A percentile compares a stretch with the other conserved stretches of the same genome.
Conservation (phyloP, 495 filamentous ascomycete species). For the Podospora conica region DNA sequence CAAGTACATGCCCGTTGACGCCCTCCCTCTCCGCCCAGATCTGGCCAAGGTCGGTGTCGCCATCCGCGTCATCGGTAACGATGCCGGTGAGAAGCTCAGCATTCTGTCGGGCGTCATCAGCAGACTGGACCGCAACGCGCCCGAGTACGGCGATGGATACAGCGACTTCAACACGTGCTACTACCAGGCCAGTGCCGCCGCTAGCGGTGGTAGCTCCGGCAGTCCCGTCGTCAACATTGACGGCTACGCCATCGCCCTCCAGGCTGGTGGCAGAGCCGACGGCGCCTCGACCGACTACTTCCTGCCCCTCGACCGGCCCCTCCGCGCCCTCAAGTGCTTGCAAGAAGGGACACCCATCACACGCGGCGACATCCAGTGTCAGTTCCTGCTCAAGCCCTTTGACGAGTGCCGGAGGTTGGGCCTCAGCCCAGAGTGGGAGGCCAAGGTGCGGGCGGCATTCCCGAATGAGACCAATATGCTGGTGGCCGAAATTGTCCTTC, state of each 20-base stretch:
- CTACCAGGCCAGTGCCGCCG: conserved; percentile 94
- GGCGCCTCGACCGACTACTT: conserved; percentile 98
- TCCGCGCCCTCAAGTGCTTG: conserved; percentile 81
- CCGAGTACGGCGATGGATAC: conserved; percentile 97
- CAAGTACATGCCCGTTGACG: conserved; percentile 87
- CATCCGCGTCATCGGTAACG: conserved; percentile 96
- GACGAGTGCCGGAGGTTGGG: conserved; percentile 94
- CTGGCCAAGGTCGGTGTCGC: conserved; percentile 83
- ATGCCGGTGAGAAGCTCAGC: conserved; percentile 97
- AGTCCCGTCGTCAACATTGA: conserved; percentile 96
- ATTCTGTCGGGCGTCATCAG: conserved; percentile 97
- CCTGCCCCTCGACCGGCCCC: conserved; percentile 82
- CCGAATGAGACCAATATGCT: conserved; percentile 95
- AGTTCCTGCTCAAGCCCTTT: conserved; percentile 95
- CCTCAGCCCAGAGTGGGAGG: conserved; percentile 79
- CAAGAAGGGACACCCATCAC: conserved; percentile 65
- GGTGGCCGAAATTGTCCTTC: conserved; percentile 89
- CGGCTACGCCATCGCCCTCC: conserved; percentile 85
- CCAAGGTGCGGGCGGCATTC: conserved; percentile 68
- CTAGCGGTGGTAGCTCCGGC: conserved; percentile 92
- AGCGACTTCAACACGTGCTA: conserved; percentile 99
- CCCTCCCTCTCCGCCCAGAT: conserved; percentile 79
- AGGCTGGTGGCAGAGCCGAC: conserved; percentile 89
- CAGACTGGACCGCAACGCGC: conserved; percentile 89
- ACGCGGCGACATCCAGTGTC: conserved; percentile 93